A percentile compares a stretch with the other conserved stretches of the same genome.
These are phyloP conservation scores for Ceratobasidium sp. DNA, from an alignment of 1,284 basidiomycete species.

Conservation along the genomic window DNA sequence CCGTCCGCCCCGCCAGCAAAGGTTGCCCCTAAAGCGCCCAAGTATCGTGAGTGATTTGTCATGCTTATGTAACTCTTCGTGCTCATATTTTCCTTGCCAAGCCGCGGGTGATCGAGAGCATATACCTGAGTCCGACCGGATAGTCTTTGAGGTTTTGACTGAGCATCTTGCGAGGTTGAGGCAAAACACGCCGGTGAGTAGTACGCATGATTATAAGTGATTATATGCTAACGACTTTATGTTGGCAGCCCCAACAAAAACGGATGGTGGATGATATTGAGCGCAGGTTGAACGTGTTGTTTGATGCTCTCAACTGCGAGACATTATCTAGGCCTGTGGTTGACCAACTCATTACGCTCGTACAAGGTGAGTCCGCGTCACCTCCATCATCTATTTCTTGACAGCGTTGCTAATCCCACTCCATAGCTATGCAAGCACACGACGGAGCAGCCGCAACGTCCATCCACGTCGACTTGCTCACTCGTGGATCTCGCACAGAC, in stretches of 20 bases:
- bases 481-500: slow-evolving; percentile 75
- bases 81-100: slow-evolving; percentile 54
- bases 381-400: slow-evolving; percentile 27
- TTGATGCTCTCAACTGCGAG: slow-evolving; percentile 93
- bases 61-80: slow-evolving; percentile 54
- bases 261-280: slow-evolving; percentile 90
- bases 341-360: slow-evolving; percentile 73
- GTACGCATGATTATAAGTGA: background rate
- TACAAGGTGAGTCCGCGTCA: slow-evolving; percentile 65
- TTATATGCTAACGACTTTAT: background rate
- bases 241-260: slow-evolving; percentile 76
- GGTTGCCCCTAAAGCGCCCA: slow-evolving; percentile 63
- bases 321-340: slow-evolving; percentile 78
- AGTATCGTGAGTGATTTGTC: slow-evolving; percentile 79
- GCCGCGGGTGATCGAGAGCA: slow-evolving; percentile 91
- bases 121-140: slow-evolving; percentile 77
- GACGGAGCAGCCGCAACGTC: slow-evolving; percentile 77
- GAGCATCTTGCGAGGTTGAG: slow-evolving; percentile 72
- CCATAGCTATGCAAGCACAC: slow-evolving; percentile 74
- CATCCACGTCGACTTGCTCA: slow-evolving; percentile 83
- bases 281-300: slow-evolving; percentile 84
- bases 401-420: slow-evolving; percentile 41
- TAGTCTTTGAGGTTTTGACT: slow-evolving; percentile 75
- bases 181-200: slow-evolving; percentile 74
- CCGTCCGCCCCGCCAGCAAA: slow-evolving; percentile 54